A percentile compares a stretch with the other conserved stretches of the same genome.
These are phyloP conservation scores for Serendipita sp. DNA, from an alignment of 768 basidiomycete species.

Conservation along the genomic window DNA sequence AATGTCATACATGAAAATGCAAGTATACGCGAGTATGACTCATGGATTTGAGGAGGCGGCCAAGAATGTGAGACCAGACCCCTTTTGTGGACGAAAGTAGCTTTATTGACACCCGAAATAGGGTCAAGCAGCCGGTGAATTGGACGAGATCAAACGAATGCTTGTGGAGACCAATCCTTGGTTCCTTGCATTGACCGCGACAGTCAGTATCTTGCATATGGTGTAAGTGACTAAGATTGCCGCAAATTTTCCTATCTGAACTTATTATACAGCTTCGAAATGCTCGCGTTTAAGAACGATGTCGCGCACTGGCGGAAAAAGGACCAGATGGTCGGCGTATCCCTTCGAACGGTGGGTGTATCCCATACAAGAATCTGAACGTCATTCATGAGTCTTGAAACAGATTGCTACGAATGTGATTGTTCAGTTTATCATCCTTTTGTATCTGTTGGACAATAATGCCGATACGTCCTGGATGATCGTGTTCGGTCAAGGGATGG, in stretches of 20 bases:
- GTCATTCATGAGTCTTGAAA: not conserved
- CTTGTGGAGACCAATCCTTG: slow-evolving; percentile 76
- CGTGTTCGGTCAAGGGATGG: slow-evolving; percentile 69
- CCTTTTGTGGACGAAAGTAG: too few species aligned
- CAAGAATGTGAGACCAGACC: slow-evolving; percentile 37
- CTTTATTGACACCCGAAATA: slow-evolving; percentile 13
- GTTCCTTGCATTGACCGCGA: slow-evolving; percentile 67
- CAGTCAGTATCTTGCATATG: slow-evolving; percentile 77
- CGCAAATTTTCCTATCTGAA: not conserved
- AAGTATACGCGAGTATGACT: slow-evolving; percentile 70
- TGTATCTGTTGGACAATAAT: slow-evolving; percentile 91
- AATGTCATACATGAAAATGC: slow-evolving; percentile 79
- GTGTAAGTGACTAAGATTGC: slow-evolving; percentile 39
- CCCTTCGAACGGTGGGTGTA: slow-evolving; percentile 47
- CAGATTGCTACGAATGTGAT: slow-evolving; percentile 84
- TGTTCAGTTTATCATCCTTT: slow-evolving; percentile 74
- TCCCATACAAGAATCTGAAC: slow-evolving; percentile 10
- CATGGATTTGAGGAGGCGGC: slow-evolving; percentile 75
- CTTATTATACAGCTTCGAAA: slow-evolving; percentile 56
- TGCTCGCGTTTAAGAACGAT: slow-evolving; percentile 90
- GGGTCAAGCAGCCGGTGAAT: slow-evolving; percentile 43
- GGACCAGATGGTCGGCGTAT: slow-evolving; percentile 90
- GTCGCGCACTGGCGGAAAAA: slow-evolving; percentile 91
- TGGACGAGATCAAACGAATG: slow-evolving; percentile 95
- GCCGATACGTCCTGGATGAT: slow-evolving; percentile 98